Conservation (phyloP, 805 yeast genomes). For the Ogataea zsoltii region DNA sequence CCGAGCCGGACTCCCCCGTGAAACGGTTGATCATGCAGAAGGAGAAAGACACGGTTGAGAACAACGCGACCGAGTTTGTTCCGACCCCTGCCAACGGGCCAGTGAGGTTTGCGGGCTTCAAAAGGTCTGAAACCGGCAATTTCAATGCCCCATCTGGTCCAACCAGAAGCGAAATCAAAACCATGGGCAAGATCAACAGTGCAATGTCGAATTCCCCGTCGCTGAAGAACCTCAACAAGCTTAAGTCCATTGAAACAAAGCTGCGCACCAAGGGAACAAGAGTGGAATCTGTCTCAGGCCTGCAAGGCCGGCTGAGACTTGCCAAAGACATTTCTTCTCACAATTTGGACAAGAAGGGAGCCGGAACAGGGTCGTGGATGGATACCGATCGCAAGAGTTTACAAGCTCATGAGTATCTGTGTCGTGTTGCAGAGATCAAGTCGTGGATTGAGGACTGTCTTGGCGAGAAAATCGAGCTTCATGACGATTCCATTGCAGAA, state of each 20-base stretch:
- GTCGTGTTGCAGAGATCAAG: conserved; percentile 53
- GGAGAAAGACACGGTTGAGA: conserved; percentile 32
- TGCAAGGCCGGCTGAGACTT: conserved; percentile 16
- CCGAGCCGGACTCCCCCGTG: conserved; percentile 30
- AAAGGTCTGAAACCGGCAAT: conserved; percentile 8
- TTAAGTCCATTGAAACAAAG: conserved; percentile 32
- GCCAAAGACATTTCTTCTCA: conserved; percentile 16
- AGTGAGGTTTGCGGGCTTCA: conserved; percentile 19
- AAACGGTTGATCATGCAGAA: conserved; percentile 34
- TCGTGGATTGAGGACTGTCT: conserved; percentile 46
- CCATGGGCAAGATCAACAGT: conserved; percentile 35
- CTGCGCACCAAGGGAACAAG: conserved; percentile 16
- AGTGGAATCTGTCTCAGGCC: conserved; percentile 21
- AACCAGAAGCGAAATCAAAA: conserved; percentile 29
- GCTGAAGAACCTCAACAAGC: conserved; percentile 34
- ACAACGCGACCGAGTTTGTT: conserved; percentile 27
- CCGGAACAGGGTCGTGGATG: conserved; percentile 23
- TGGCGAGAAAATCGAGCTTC: conserved; percentile 25
- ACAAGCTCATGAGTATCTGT: conserved; percentile 47
- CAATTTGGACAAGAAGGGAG: conserved; percentile 7
- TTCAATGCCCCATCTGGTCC: conserved; percentile 10
- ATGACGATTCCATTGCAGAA: conserved; percentile 44
- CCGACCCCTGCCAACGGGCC: conserved; percentile 28
- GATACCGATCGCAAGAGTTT: conserved; percentile 31
- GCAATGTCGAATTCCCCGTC: conserved; percentile 39